Percentiles rank a stretch among this genome's conserved stretches.
These are phyloP conservation scores for Eucalyptus melliodora DNA, from an alignment of 345 rosid genomes.

Conservation along the genomic window DNA sequence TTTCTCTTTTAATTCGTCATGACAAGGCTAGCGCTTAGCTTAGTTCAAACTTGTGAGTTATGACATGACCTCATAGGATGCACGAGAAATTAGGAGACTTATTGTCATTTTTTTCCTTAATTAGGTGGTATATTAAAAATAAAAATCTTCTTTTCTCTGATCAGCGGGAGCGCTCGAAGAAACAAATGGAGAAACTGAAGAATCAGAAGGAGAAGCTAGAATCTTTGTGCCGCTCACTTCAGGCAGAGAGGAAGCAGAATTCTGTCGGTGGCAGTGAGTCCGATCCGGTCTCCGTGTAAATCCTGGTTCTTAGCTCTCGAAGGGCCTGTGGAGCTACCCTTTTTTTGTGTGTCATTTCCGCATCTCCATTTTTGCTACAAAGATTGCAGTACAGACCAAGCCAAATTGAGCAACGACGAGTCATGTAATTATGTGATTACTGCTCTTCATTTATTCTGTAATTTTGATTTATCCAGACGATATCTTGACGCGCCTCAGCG, in stretches of 20 bases:
- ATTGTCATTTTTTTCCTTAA: not conserved
- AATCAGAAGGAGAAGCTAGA: conserved; percentile 92
- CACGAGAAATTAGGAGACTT: not conserved
- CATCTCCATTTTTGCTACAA: not conserved
- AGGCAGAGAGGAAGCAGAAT: conserved; percentile 73
- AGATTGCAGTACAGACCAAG: not conserved
- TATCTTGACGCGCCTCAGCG: not conserved
- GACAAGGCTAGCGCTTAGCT: not conserved
- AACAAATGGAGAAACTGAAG: conserved; percentile 71
- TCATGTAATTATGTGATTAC: not conserved
- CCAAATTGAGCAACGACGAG: not conserved
- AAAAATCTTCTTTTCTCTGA: not conserved
- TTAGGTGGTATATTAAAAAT: not conserved
- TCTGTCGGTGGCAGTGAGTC: conserved; percentile 7
- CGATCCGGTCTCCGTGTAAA: conserved; percentile 5
- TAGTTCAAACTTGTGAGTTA: not conserved
- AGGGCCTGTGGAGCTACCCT: not conserved
- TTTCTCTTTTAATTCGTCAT: not conserved
- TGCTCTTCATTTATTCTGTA: not conserved
- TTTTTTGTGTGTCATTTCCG: not conserved
- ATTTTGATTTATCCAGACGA: not conserved
- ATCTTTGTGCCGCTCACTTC: conserved; percentile 85
- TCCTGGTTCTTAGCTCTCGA: not conserved
- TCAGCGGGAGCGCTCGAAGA: conserved; percentile 75
- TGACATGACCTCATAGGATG: not conserved